Base-by-base conservation (phyloP, 305 asterid species). In the Solanum hybrid region DNA sequence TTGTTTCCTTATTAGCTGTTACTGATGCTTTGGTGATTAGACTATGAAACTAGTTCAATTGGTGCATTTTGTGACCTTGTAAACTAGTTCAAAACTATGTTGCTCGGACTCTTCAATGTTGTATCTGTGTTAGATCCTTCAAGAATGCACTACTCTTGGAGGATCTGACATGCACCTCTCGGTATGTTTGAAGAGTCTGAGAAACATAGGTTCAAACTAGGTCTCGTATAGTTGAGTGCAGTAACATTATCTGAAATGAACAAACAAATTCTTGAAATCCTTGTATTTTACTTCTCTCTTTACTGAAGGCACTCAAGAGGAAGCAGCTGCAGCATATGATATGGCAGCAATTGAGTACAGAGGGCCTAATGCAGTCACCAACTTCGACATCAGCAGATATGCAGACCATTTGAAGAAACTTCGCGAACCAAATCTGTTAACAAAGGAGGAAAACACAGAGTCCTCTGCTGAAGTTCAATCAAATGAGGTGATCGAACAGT, bases 311-410 rank as follows among this genome's bases (percentile, higher is more conserved):
- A 97, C 99, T 16, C 97, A 97, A 93, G 99, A 97, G 93, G 99
- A 97, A 92, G 99, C 99, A 24, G 99, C 99, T 2, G 93, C 91
- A 31, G 99, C 99, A 46, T 97, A 97, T 85, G 99, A 97, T 90
- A 89, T 91, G 95, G 99, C 99, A 82, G 99, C 99, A 24, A 94
- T 97, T 87, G 96, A 95, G 84, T 94, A 89, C 92, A 90, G 99
- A 92, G 99, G 99, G 1, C 91, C 96, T 22, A 93, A 93, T 20
- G 99, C 99, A 1, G 96, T 97, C 8, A 97, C 99, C 67, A 97
- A 97, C 91, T 97, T 97, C n/a, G 98, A 97, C 92, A 93, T 96
- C 89, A 95, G 96, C 92, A 91, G 88, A 40, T 97, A 97, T 69
- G 90, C 96, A 0, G 94, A 94, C 51, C 93, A 91, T 89, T 39